Percentiles rank a stretch among this genome's conserved stretches.
These are phyloP conservation scores for Boletus speciosus DNA, from an alignment of 768 basidiomycete species.

Conservation along the genomic window DNA sequence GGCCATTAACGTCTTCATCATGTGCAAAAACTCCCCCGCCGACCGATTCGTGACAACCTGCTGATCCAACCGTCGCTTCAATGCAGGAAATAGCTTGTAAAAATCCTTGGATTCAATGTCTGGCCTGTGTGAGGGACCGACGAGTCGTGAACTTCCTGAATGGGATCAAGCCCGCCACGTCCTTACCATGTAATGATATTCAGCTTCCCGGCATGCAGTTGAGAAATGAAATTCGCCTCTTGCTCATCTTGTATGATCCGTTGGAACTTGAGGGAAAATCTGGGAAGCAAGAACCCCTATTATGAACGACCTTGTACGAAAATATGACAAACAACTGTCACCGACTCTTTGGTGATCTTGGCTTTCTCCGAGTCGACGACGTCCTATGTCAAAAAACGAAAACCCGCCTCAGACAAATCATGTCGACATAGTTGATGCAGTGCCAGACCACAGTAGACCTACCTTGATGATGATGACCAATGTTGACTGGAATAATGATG, in stretches of 20 bases:
- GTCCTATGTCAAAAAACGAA: conserved; percentile 38
- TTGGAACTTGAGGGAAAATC: conserved; percentile 56
- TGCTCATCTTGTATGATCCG: conserved; percentile 62
- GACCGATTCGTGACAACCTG: conserved; percentile 47
- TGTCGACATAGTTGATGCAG: background rate
- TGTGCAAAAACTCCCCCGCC: conserved; percentile 53
- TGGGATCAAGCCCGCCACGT: background rate
- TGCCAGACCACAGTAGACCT: background rate
- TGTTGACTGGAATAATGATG: conserved; percentile 55
- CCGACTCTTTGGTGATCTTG: conserved; percentile 59
- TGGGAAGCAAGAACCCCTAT: conserved; percentile 11
- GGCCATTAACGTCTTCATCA: conserved; percentile 63
- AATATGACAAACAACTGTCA: background rate
- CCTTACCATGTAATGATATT: conserved; percentile 56
- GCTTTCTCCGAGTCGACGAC: conserved; percentile 58
- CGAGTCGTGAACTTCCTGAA: too few species aligned
- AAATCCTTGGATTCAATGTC: conserved; percentile 62
- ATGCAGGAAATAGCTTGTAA: conserved; percentile 48
- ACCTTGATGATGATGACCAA: conserved; percentile 65
- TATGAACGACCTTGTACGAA: background rate
- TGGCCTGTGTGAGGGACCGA: conserved; percentile 29
- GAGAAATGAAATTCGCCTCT: conserved; percentile 59
- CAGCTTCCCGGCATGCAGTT: conserved; percentile 52
- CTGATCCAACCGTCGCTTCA: conserved; percentile 47
- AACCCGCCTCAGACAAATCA: background rate